Evolutionary conservation across 2,329 filamentous ascomycete species (phyloP).

Genomic region (Coleophoma crateriformis): DNA sequence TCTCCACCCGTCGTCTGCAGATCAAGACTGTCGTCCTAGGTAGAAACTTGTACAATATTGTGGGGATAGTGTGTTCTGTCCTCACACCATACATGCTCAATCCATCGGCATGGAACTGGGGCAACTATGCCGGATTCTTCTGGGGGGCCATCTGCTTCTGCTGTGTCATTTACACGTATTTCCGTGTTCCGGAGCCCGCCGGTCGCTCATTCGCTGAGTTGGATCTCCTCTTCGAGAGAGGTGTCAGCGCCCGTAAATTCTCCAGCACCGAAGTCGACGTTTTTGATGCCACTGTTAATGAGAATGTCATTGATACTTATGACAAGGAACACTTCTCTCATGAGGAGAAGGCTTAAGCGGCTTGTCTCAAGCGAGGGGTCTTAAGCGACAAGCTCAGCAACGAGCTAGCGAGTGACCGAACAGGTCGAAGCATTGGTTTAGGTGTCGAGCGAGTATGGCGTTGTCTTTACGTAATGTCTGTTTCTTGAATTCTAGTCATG

Average conservation of each 20-base stretch:
- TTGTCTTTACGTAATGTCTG: too few species aligned
- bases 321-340: conserved; percentile 2
- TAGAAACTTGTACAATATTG: conserved; percentile 65
- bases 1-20: conserved; percentile 76
- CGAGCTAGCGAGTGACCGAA: too few species aligned
- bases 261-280: conserved; percentile 22
- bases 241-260: conserved; percentile 40
- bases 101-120: conserved; percentile 77
- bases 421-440: too few species aligned
- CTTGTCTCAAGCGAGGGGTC: too few species aligned
- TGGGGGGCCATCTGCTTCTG: conserved; percentile 64
- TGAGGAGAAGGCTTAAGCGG: background rate
- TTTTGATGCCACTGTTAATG: conserved; percentile 18
- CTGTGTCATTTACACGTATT: conserved; percentile 65
- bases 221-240: conserved; percentile 75
- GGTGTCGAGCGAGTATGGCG: too few species aligned
- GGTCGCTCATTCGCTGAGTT: conserved; percentile 83
- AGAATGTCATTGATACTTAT: conserved; percentile 13
- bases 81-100: conserved; percentile 93
- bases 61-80: conserved; percentile 76
- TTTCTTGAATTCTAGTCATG: too few species aligned
- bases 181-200: conserved; percentile 72
- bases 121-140: conserved; percentile 73
- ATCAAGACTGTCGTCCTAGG: conserved; percentile 90
- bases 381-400: too few species aligned